A percentile compares a stretch with the other conserved stretches of the same genome.
These are phyloP conservation scores for Globisporangium orthogonon DNA, from an alignment of 352 stramenopile genomes.

Conservation along the genomic window DNA sequence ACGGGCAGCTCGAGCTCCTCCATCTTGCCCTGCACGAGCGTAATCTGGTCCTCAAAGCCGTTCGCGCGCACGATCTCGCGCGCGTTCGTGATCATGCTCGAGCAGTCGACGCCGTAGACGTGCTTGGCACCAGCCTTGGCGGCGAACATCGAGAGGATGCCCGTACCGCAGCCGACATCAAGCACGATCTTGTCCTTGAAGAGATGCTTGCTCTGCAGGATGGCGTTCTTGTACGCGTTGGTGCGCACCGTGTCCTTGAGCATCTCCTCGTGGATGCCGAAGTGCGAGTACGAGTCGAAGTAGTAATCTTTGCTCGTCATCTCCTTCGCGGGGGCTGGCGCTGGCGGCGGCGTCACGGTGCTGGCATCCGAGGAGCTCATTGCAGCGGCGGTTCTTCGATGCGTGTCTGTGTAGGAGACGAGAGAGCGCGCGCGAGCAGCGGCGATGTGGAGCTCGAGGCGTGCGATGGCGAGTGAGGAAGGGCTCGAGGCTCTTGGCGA, in stretches of 20 bases:
- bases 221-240: conserved; percentile 95
- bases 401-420: neutral
- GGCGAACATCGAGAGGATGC: conserved; percentile 97
- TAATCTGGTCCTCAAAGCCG: conserved; percentile 86
- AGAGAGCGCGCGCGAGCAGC: no score
- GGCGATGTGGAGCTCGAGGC: conserved; percentile 2
- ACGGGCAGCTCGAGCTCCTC: conserved; percentile 93
- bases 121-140: conserved; percentile 87
- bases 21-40: conserved; percentile 94
- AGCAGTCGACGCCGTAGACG: conserved; percentile 96
- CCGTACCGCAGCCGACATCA: conserved; percentile 96
- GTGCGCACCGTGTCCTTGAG: conserved; percentile 92
- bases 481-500: neutral
- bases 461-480: conserved; percentile 1
- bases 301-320: conserved; percentile 97
- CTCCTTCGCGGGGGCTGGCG: conserved; percentile 28
- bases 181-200: conserved; percentile 97
- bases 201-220: conserved; percentile 95
- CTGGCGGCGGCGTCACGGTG: conserved; percentile 7
- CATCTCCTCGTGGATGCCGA: conserved; percentile 97
- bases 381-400: neutral
- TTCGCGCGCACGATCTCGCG: conserved; percentile 97
- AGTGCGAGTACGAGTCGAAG: conserved; percentile 98
- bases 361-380: conserved; percentile 24
- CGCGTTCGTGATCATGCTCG: conserved; percentile 95